A percentile compares a stretch with the other conserved stretches of the same genome.
Evolutionary conservation across 169 alveolate genomes (phyloP).

Genomic region (Cryptosporidium sp.): DNA sequence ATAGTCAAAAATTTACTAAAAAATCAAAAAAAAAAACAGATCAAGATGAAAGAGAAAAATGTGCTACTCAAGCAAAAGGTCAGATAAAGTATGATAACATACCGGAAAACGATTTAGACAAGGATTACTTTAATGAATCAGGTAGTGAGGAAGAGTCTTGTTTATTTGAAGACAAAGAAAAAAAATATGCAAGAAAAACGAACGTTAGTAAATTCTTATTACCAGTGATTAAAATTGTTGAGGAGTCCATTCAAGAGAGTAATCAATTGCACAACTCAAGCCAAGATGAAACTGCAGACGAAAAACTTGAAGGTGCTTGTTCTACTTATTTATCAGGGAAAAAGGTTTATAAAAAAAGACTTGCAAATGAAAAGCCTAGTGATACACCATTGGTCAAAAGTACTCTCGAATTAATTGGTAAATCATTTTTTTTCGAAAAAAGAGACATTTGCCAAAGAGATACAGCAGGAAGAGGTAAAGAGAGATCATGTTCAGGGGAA

Average conservation of each 20-base stretch:
- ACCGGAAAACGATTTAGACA: not conserved
- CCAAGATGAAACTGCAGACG: not conserved
- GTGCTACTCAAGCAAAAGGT: not conserved
- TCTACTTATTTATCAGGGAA: not conserved
- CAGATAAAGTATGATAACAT: not conserved
- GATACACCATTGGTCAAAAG: not conserved
- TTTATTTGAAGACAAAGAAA: not conserved
- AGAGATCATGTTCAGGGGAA: not conserved
- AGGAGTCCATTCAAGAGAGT: not conserved
- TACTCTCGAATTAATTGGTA: not conserved
- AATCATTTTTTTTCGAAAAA: not conserved
- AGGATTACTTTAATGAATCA: not conserved
- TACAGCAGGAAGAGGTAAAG: too few species aligned
- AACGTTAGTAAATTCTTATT: not conserved
- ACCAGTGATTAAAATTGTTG: not conserved
- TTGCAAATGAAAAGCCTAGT: not conserved
- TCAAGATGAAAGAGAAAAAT: not conserved
- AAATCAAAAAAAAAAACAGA: not conserved
- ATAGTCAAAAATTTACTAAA: not conserved
- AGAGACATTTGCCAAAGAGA: not conserved
- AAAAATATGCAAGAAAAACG: not conserved
- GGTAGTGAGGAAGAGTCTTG: not conserved
- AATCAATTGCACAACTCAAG: not conserved
- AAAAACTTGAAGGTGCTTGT: not conserved
- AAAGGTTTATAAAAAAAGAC: not conserved